Conservation (phyloP, 345 rosid species). For the Toxicodendron radicans region DNA sequence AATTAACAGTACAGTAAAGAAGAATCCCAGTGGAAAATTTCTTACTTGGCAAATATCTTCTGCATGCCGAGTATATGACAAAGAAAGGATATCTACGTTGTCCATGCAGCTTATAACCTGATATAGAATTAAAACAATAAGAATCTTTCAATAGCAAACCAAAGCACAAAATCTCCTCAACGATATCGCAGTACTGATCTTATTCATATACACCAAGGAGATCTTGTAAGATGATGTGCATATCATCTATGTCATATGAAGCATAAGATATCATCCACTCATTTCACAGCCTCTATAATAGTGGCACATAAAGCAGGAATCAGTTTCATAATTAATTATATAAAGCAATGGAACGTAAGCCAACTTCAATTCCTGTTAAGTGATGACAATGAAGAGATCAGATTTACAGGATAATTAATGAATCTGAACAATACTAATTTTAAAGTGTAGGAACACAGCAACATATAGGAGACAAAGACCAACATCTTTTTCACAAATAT, state of each 20-base stretch:
- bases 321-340: not conserved
- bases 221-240: not conserved
- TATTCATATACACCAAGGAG: not conserved
- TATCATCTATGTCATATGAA: not conserved
- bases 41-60: constrained; percentile 70
- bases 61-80: constrained; percentile 61
- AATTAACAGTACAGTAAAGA: constrained; percentile 13
- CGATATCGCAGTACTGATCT: not conserved
- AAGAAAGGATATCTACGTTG: constrained; percentile 65
- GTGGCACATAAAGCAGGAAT: not conserved
- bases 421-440: not conserved
- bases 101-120: constrained; percentile 79
- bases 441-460: not conserved
- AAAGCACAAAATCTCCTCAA: not conserved
- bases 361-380: not conserved
- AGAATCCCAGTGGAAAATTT: constrained; percentile 8
- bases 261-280: not conserved
- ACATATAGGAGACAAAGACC: not conserved
- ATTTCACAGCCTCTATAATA: not conserved
- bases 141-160: too few relatives aligned
- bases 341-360: not conserved
- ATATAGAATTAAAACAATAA: constrained; percentile 12
- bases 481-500: constrained; percentile 2
- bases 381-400: not conserved
- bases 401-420: not conserved